Evolutionary conservation across 441 rosid genomes (phyloP).

Genomic region (California macrophylla): DNA sequence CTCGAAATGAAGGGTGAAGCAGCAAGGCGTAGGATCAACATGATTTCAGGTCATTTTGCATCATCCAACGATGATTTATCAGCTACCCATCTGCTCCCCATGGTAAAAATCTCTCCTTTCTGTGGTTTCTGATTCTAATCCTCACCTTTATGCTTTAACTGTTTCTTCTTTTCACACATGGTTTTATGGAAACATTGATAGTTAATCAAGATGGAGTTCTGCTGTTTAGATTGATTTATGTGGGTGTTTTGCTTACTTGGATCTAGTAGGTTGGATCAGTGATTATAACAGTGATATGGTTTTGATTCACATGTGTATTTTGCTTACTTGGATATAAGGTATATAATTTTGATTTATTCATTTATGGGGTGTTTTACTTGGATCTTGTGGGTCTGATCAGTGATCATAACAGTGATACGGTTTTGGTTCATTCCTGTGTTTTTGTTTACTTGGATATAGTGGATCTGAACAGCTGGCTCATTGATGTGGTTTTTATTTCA

Average conservation of each 20-base stretch:
- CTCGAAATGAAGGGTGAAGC: slow-evolving; percentile 45
- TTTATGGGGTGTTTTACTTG: neutral
- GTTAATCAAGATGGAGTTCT: too few species aligned
- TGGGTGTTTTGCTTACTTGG: neutral
- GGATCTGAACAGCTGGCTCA: too few species aligned
- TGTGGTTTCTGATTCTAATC: neutral
- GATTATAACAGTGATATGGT: neutral
- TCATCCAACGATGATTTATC: slow-evolving; percentile 29
- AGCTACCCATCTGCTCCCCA: slow-evolving; percentile 39
- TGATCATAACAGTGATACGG: neutral
- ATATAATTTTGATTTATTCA: too few species aligned
- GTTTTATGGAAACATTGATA: too few species aligned
- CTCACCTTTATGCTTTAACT: neutral
- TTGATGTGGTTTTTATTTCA: too few species aligned
- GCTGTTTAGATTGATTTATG: neutral
- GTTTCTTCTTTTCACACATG: neutral
- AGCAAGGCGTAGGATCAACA: slow-evolving; percentile 50
- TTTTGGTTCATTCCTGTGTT: neutral
- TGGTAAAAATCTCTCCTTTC: slow-evolving; percentile 29
- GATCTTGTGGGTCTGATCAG: neutral
- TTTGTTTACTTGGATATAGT: neutral
- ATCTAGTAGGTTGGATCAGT: neutral
- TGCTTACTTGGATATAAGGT: neutral
- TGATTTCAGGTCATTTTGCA: slow-evolving; percentile 50
- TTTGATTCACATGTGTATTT: neutral